Conservation (phyloP, 805 yeast genomes). For the Kregervanrija pseudodelftensis region DNA sequence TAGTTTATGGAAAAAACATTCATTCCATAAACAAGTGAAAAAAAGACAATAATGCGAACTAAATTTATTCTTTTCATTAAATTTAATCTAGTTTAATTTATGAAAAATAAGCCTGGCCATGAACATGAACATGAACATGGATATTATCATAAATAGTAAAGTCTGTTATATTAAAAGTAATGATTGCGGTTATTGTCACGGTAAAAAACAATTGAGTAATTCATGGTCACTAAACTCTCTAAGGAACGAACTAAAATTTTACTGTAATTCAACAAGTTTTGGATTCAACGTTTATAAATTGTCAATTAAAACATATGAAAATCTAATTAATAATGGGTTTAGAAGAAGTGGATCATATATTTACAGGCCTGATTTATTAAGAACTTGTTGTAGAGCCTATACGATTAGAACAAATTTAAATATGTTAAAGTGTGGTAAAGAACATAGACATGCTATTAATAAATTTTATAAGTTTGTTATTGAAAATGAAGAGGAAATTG, state of each 20-base stretch:
- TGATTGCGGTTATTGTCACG: slow-evolving; percentile 71
- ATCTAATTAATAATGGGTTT: slow-evolving; percentile 63
- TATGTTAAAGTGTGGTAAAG: slow-evolving; percentile 41
- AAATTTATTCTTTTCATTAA: too few relatives aligned
- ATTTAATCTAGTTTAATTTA: too few relatives aligned
- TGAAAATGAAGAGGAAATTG: not conserved
- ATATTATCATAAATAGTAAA: slow-evolving; percentile 13
- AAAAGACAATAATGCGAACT: too few relatives aligned
- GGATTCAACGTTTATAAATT: slow-evolving; percentile 17
- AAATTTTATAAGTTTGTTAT: slow-evolving; percentile 42
- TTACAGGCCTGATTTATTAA: slow-evolving; percentile 52
- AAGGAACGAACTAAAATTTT: slow-evolving; percentile 6
- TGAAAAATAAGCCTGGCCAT: too few relatives aligned
- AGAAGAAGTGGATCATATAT: slow-evolving; percentile 68
- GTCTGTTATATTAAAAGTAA: slow-evolving; percentile 32
- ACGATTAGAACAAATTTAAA: slow-evolving; percentile 60
- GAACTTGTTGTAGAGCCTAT: slow-evolving; percentile 74
- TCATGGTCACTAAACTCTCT: slow-evolving; percentile 24
- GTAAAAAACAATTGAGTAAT: slow-evolving; percentile 26
- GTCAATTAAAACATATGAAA: slow-evolving; percentile 49
- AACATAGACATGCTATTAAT: slow-evolving; percentile 58
- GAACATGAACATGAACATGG: slow-evolving; percentile 2
- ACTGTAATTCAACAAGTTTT: slow-evolving; percentile 21
- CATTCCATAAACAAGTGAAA: too few relatives aligned
- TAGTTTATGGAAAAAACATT: too few relatives aligned